A percentile compares a stretch with the other conserved stretches of the same genome.
Evolutionary conservation across 257 asterid genomes (phyloP).

Genomic region (Solanum chilense): DNA sequence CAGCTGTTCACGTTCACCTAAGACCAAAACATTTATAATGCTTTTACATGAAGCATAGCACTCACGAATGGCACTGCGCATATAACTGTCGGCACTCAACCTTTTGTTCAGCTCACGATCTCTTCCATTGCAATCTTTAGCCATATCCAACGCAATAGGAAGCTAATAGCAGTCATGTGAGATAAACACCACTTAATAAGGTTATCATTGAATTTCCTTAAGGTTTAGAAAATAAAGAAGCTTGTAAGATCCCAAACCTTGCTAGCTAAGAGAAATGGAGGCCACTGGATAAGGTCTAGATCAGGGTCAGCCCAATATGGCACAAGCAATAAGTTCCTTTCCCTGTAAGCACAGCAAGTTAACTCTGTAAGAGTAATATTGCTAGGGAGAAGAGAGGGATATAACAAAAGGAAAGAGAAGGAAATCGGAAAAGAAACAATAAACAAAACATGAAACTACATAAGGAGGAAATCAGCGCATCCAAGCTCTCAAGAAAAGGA

Average conservation of each 20-base stretch:
- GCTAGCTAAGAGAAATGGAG: constrained; percentile 97
- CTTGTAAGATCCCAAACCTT: constrained; percentile 39
- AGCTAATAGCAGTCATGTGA: constrained; percentile 38
- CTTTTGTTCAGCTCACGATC: constrained; percentile 90
- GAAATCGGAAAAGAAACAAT: background rate
- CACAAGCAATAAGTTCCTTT: constrained; percentile 79
- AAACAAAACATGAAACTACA: background rate
- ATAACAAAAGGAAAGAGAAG: background rate
- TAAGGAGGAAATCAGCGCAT: background rate
- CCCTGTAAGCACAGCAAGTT: constrained; percentile 34
- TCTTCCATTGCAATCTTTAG: constrained; percentile 81
- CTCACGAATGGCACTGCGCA: constrained; percentile 86
- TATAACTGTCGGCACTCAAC: constrained; percentile 56
- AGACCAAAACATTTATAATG: constrained; percentile 64
- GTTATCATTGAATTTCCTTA: background rate
- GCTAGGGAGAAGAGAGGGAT: background rate
- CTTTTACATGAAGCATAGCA: constrained; percentile 86
- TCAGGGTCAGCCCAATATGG: constrained; percentile 92
- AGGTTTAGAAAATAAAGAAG: constrained; percentile 6
- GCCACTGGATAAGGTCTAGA: constrained; percentile 93
- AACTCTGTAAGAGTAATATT: background rate
- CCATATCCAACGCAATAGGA: constrained; percentile 98
- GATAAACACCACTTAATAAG: background rate
- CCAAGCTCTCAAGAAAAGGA: background rate
- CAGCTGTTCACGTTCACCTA: constrained; percentile 69